Percentiles rank a stretch among this genome's conserved stretches.
Conservation (phyloP, 2,329 filamentous ascomycete genomes). For the Colletotrichum tabaci region DNA sequence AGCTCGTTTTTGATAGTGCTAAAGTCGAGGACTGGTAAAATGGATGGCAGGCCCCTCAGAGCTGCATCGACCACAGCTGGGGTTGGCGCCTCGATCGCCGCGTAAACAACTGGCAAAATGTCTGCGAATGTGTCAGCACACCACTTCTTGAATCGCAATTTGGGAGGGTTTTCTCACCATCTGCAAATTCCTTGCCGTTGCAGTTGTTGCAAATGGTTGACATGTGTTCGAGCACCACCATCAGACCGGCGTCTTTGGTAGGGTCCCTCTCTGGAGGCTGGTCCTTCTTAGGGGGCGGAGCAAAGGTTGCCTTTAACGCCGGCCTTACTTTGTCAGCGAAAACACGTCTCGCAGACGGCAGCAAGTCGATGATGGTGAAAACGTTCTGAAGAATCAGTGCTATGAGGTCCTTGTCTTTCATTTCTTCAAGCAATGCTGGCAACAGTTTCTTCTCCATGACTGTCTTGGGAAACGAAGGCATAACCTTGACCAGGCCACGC, state of each 20-base stretch:
- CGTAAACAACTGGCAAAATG: slow-evolving; percentile 86
- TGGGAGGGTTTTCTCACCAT: slow-evolving; percentile 69
- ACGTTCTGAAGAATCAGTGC: slow-evolving; percentile 90
- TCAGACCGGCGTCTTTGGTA: slow-evolving; percentile 88
- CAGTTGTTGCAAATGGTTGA: slow-evolving; percentile 83
- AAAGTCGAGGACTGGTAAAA: slow-evolving; percentile 94
- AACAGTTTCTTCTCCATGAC: slow-evolving; percentile 96
- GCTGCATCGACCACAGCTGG: slow-evolving; percentile 91
- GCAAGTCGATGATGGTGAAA: slow-evolving; percentile 87
- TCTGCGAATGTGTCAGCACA: slow-evolving; percentile 64
- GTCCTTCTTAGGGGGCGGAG: slow-evolving; percentile 70
- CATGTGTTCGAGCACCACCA: slow-evolving; percentile 91
- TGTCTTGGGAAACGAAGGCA: slow-evolving; percentile 92
- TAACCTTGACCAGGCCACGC: slow-evolving; percentile 86
- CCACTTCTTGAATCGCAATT: not conserved
- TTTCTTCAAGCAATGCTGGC: slow-evolving; percentile 89
- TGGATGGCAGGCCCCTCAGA: slow-evolving; percentile 80
- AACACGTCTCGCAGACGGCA: slow-evolving; percentile 82
- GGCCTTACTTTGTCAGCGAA: slow-evolving; percentile 93
- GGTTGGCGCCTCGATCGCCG: slow-evolving; percentile 89
- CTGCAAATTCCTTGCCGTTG: slow-evolving; percentile 93
- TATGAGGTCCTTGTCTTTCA: slow-evolving; percentile 91
- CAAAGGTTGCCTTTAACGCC: slow-evolving; percentile 85
- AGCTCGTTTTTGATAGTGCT: slow-evolving; percentile 97
- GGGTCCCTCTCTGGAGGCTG: slow-evolving; percentile 79